A percentile compares a stretch with the other conserved stretches of the same genome.
These are phyloP conservation scores for Boletus rex-veris DNA, from an alignment of 768 basidiomycete genomes.

Conservation along the genomic window DNA sequence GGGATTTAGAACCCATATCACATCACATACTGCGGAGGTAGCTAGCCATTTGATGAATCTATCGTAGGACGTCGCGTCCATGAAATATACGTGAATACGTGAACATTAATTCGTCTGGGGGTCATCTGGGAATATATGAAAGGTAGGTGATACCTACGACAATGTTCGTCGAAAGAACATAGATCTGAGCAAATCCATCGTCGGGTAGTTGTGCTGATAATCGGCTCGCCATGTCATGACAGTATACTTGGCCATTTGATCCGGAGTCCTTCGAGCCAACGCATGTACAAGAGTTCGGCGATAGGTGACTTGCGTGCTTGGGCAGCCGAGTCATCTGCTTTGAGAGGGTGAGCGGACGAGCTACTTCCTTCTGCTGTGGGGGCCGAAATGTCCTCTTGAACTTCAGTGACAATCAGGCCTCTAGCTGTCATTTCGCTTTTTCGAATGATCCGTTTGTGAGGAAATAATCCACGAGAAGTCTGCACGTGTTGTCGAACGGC, in stretches of 20 bases:
- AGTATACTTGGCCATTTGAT: slow-evolving; percentile 84
- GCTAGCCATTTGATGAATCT: neutral
- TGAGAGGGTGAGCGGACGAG: slow-evolving; percentile 28
- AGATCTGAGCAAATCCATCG: neutral
- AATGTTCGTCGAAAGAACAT: too few species aligned
- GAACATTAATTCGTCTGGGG: slow-evolving; percentile 2
- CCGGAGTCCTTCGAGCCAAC: slow-evolving; percentile 91
- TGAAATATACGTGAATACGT: slow-evolving; percentile 15
- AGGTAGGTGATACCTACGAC: too few species aligned
- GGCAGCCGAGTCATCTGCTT: slow-evolving; percentile 37
- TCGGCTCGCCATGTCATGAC: slow-evolving; percentile 16
- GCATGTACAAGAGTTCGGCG: slow-evolving; percentile 93
- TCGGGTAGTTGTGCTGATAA: neutral
- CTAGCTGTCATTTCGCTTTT: slow-evolving; percentile 83
- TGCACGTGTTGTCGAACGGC: slow-evolving; percentile 81
- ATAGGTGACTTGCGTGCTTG: slow-evolving; percentile 78
- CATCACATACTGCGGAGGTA: neutral
- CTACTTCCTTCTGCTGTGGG: slow-evolving; percentile 38
- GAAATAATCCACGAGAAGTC: slow-evolving; percentile 75
- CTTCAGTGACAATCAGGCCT: slow-evolving; percentile 80
- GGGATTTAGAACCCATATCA: neutral
- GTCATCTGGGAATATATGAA: too few species aligned
- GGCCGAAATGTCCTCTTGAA: slow-evolving; percentile 65
- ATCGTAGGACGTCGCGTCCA: slow-evolving; percentile 2
- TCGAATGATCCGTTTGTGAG: slow-evolving; percentile 72